These are phyloP conservation scores for Nicotiana paniculata DNA, from an alignment of 257 asterid genomes.

Conservation along the genomic window DNA sequence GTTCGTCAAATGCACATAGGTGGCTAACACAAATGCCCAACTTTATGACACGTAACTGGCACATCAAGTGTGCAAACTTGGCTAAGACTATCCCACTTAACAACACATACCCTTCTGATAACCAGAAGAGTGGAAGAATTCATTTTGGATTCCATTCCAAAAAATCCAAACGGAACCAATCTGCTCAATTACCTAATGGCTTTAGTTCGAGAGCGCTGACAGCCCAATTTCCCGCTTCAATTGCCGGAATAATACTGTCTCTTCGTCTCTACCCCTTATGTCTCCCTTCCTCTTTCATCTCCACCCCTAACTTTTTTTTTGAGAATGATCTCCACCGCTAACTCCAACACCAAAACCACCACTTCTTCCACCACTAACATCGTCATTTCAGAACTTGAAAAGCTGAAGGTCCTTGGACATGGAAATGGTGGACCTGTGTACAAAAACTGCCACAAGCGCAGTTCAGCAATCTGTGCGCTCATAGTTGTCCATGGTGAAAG, in stretches of 20 bases:
- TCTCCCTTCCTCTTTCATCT: conserved; percentile 28
- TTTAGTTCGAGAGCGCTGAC: conserved; percentile 67
- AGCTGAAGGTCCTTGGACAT: conserved; percentile 67
- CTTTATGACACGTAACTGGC: not conserved
- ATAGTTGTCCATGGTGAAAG: conserved; percentile 68
- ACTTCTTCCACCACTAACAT: conserved; percentile 13
- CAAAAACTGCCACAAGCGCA: conserved; percentile 65
- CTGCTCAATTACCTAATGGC: conserved; percentile 32
- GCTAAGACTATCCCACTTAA: not conserved
- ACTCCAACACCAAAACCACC: conserved; percentile 11
- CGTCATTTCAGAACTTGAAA: conserved; percentile 56
- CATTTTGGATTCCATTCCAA: not conserved
- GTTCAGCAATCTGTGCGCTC: conserved; percentile 45
- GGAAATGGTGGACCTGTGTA: conserved; percentile 87
- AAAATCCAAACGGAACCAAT: conserved; percentile 1
- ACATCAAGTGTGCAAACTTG: not conserved
- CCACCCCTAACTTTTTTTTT: conserved; percentile 9
- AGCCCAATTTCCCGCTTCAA: conserved; percentile 65
- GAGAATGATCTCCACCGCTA: not conserved
- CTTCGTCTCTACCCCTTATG: conserved; percentile 60
- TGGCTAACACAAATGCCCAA: not conserved
- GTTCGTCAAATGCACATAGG: not conserved
- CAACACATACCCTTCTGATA: not conserved
- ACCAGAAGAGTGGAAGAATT: not conserved
- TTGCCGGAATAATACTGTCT: conserved; percentile 49